Evolutionary conservation across 345 rosid genomes (phyloP), one percentile per base, ranked within the genome.

Genomic region (Chamaenerion angustifolium): DNA sequence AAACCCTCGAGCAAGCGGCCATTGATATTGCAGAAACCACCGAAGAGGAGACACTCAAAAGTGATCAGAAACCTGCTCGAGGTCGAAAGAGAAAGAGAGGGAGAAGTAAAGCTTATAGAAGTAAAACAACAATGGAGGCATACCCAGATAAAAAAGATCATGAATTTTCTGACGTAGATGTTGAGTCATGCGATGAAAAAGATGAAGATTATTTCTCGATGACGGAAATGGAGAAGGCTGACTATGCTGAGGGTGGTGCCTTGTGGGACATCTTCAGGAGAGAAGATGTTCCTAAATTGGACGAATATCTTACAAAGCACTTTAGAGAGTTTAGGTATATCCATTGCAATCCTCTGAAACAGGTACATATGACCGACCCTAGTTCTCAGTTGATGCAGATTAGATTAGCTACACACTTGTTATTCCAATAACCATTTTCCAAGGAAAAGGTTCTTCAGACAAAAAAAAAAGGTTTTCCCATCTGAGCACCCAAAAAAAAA

Each of bases 191-290:
- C 3, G 49, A 21, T 35, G 57, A 35, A 23, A 21, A 4, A 18
- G 37, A 52, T 11, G 16, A 18, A 13, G 51, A 52, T 46, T 31
- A 50, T 19, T 50, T 50, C 54, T 13, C 43, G 40, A 14, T 50
- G 54, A n/a, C 37, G 21, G 54, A 35, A 10, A 16, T 40, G 35
- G 50, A 51, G 37, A 44, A 43, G 43, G 27, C 56, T 9, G 42
- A 59, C 16, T 53, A 48, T 18, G 45, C 35, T 2, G 63, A 60
- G 42, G 76, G 71, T n/a, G 76, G 78, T 56, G 79, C 79, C 14
- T 47, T 72, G 23, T 72, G 81, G 81, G 75, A 71, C 49, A 77
- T 73, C 40, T 73, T 77, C 16, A 66, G 79, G 25, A 58, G 76
- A 46, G 54, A 73, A 59, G 75, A 73, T 68, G 82, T 77, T 25